Conservation (phyloP, 2,329 filamentous ascomycete genomes). For the Neurospora crassa region DNA sequence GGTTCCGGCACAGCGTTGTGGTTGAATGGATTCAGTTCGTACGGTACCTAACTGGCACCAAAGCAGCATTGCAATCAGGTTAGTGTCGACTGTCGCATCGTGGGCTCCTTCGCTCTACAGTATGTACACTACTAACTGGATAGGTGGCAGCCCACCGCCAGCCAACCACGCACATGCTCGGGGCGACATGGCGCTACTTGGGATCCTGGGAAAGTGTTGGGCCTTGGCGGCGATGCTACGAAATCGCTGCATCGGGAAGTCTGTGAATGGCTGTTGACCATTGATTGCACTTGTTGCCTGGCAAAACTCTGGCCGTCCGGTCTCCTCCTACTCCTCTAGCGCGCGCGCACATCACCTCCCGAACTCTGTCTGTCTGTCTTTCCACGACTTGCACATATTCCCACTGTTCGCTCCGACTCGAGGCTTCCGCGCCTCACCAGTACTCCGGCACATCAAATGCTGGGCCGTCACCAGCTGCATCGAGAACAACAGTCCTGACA, state of each 20-base stretch:
- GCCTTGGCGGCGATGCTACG: not conserved
- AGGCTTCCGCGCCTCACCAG: not conserved
- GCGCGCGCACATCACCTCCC: not conserved
- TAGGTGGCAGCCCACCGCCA: not conserved
- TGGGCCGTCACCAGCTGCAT: not conserved
- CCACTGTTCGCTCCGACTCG: not conserved
- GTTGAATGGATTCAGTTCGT: not conserved
- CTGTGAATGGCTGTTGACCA: not conserved
- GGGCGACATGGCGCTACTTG: not conserved
- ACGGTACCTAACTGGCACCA: too few relatives aligned
- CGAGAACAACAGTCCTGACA: not conserved
- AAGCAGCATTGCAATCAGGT: too few relatives aligned
- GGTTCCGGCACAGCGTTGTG: not conserved
- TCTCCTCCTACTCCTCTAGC: not conserved
- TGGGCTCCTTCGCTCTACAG: too few relatives aligned
- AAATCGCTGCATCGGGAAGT: not conserved
- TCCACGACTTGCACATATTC: not conserved
- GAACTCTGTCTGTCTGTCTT: not conserved
- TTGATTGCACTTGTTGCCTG: not conserved
- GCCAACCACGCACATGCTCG: not conserved
- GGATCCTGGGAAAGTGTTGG: not conserved
- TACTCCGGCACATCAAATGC: not conserved
- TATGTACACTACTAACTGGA: too few relatives aligned
- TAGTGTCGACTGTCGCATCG: too few relatives aligned
- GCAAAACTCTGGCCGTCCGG: not conserved